These are phyloP conservation scores for Fusarium luffae DNA, from an alignment of 2,329 filamentous ascomycete species.

Conservation along the genomic window DNA sequence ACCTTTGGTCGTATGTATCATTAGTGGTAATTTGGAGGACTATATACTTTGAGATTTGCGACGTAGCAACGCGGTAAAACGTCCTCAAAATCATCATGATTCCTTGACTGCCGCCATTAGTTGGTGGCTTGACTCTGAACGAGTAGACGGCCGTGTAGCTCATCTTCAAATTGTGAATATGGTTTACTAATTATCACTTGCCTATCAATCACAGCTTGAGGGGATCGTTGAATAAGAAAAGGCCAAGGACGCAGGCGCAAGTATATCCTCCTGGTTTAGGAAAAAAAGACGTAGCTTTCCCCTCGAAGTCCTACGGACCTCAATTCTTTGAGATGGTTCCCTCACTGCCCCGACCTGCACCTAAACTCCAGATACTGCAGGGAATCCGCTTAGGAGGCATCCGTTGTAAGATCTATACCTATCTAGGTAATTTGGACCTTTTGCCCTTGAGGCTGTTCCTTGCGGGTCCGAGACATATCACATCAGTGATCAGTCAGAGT, in stretches of 20 bases:
- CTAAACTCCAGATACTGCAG: background rate
- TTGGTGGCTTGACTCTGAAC: too few relatives aligned
- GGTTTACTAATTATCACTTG: too few relatives aligned
- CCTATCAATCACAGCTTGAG: too few relatives aligned
- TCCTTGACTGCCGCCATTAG: background rate
- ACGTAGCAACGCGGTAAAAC: too few relatives aligned
- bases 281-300: too few relatives aligned
- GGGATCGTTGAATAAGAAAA: too few relatives aligned
- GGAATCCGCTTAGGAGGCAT: background rate
- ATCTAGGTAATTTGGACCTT: background rate
- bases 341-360: background rate
- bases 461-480: background rate
- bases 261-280: too few relatives aligned
- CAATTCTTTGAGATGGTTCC: background rate
- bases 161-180: background rate
- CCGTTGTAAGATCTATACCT: background rate
- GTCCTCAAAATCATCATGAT: too few relatives aligned
- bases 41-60: too few relatives aligned
- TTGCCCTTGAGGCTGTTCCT: background rate
- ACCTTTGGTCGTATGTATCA: background rate
- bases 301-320: too few relatives aligned
- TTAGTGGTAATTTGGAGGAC: accelerated
- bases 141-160: background rate
- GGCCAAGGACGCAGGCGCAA: too few relatives aligned
- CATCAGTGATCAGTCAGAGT: background rate